Percentiles rank a stretch among this genome's conserved stretches.
These are phyloP conservation scores for Stipa capillata DNA, from an alignment of 176 grass and related monocot species.

Conservation along the genomic window DNA sequence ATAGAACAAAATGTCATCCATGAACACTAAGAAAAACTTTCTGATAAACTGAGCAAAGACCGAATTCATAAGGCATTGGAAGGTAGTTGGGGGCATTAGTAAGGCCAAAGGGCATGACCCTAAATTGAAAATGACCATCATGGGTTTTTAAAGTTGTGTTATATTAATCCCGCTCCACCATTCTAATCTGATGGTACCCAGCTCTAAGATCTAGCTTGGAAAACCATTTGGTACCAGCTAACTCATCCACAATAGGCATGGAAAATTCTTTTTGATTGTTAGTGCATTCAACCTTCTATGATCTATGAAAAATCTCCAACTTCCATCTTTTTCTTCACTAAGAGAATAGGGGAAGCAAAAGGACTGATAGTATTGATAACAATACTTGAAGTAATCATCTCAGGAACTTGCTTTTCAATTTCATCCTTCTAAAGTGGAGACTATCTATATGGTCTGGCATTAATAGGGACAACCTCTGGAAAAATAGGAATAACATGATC, in stretches of 20 bases:
- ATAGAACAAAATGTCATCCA: too few relatives aligned
- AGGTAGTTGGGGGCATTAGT: too few relatives aligned
- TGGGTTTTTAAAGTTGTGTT: too few relatives aligned
- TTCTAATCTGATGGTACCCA: neutral
- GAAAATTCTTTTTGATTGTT: too few relatives aligned
- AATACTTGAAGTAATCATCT: neutral
- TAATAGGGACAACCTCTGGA: neutral
- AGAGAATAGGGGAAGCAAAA: neutral
- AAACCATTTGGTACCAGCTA: neutral
- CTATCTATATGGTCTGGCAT: neutral
- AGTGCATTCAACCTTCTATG: too few relatives aligned
- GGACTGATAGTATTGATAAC: neutral
- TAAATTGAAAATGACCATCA: neutral
- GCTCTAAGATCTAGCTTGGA: neutral
- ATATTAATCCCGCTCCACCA: too few relatives aligned
- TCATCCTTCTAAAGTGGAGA: neutral
- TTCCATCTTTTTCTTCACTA: too few relatives aligned
- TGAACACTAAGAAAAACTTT: too few relatives aligned
- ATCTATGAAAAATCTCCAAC: too few relatives aligned
- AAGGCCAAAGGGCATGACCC: too few relatives aligned
- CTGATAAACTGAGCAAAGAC: too few relatives aligned
- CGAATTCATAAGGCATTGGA: too few relatives aligned
- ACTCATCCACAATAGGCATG: neutral
- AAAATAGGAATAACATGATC: neutral
- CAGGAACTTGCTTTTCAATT: neutral